A percentile compares a stretch with the other conserved stretches of the same genome.
These are phyloP conservation scores for Seiridium unicorne DNA, from an alignment of 2,329 filamentous ascomycete species.

Conservation along the genomic window DNA sequence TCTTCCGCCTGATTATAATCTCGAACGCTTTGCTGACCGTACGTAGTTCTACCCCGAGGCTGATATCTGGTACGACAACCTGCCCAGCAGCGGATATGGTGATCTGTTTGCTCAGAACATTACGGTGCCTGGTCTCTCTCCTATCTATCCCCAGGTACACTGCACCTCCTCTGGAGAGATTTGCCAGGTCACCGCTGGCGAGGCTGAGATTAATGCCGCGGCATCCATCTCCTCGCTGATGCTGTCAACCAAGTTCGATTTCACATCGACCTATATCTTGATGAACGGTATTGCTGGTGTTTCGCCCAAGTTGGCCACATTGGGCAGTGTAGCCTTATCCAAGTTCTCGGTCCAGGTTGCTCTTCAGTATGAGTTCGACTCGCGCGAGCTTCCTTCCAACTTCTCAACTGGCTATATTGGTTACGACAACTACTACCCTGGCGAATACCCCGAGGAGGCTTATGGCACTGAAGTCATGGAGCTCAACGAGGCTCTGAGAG, in stretches of 20 bases:
- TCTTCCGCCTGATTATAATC: neutral
- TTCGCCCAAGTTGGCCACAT: constrained; percentile 65
- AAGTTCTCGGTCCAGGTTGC: constrained; percentile 72
- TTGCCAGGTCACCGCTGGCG: constrained; percentile 69
- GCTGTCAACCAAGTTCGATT: constrained; percentile 61
- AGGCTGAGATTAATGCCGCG: constrained; percentile 74
- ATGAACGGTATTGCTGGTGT: constrained; percentile 73
- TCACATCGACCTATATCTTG: constrained; percentile 68
- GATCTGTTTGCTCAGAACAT: constrained; percentile 7
- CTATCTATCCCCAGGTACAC: constrained; percentile 56
- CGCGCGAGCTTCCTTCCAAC: constrained; percentile 63
- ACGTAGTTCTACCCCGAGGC: constrained; percentile 7
- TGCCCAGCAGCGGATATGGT: constrained; percentile 6
- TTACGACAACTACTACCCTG: constrained; percentile 54
- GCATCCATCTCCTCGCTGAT: constrained; percentile 61
- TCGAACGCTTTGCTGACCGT: neutral
- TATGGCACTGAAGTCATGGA: constrained; percentile 73
- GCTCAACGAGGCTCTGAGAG: constrained; percentile 57
- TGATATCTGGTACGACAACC: constrained; percentile 7
- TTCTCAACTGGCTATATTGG: constrained; percentile 69
- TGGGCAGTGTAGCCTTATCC: constrained; percentile 65
- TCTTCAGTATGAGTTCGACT: constrained; percentile 73
- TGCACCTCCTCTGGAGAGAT: constrained; percentile 60
- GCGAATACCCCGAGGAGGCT: constrained; percentile 54
- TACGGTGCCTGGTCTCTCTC: constrained; percentile 4